Evolutionary conservation across 257 asterid genomes (phyloP), one percentile per base, ranked within the genome.

Genomic region (Solanum sparsipilum): DNA sequence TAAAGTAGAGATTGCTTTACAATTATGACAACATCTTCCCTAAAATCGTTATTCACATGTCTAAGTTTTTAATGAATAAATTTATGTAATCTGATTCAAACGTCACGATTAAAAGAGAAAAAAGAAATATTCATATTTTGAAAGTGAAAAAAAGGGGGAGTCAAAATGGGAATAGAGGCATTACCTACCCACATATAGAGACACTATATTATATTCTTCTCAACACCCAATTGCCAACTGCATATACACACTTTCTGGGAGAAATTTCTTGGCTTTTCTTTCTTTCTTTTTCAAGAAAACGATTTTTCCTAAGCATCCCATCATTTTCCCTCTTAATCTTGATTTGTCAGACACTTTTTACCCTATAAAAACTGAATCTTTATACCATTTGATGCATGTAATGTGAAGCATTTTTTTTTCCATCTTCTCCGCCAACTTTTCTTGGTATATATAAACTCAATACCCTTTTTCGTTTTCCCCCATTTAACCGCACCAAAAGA

Each of bases 381-480:
- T 65, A 38, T 85, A 7, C 60, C 35, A 36, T 38, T 68, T 68
- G 16, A 29, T 41, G 82, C 65, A 85, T 85, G 82, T 25, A 68
- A 27, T 48, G 44, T 48, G 67, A n/a, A 36, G 32, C 44, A 34
- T 46, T 23, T 29, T 4, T 65, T 44, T 44, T 41, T 72, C n/a
- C n/a, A n/a, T 72, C 88, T 86, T 89, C 90, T 89, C 89, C 89
- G 90, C 65, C 90, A 83, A 39, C 90, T 87, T 91, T 89, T 87
- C 84, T 86, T 58, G 88, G 48, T 44, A 44, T 44, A 44, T 78
- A 63, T 81, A 60, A 84, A 34, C 88, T 86, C 36, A 9, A 56
- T 38, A 46, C 21, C 72, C 39, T 27, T 27, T 81, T 46, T 9
- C 21, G 5, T 44, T 15, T 79, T 16, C 35, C n/a, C 73, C 48